Conservation (phyloP, 345 rosid species). For the Reutealis trisperma region DNA sequence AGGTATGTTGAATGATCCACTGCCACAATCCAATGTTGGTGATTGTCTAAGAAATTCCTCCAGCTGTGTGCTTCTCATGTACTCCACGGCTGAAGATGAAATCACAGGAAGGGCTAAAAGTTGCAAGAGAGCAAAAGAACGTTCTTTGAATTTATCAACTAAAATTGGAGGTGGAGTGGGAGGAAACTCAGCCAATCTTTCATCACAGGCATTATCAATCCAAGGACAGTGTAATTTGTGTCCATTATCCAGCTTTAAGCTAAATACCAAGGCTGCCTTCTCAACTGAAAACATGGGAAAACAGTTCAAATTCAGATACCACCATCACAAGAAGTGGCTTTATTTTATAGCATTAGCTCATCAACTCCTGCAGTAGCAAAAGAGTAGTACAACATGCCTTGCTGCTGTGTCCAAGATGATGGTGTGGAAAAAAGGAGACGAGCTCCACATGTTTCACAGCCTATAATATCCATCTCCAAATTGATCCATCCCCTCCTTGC, state of each 20-base stretch:
- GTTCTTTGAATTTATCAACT: constrained; percentile 62
- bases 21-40: constrained; percentile 36
- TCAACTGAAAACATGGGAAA: constrained; percentile 57
- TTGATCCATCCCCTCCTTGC: constrained; percentile 96
- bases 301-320: constrained; percentile 18
- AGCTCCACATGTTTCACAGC: constrained; percentile 92
- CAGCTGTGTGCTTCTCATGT: constrained; percentile 60
- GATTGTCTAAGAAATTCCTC: constrained; percentile 68
- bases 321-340: constrained; percentile 11
- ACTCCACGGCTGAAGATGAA: constrained; percentile 67
- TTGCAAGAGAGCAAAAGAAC: constrained; percentile 54
- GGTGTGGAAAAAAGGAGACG: constrained; percentile 81
- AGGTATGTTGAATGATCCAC: constrained; percentile 28
- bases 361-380: neutral
- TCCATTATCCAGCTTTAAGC: constrained; percentile 86
- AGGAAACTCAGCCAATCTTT: constrained; percentile 86
- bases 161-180: constrained; percentile 63
- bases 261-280: constrained; percentile 83
- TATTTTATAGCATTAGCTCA: neutral
- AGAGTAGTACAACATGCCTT: constrained; percentile 51
- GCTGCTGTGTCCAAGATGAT: constrained; percentile 79
- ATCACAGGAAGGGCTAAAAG: constrained; percentile 69
- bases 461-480: constrained; percentile 68
- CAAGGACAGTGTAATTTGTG: constrained; percentile 86
- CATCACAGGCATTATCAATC: constrained; percentile 78